A percentile compares a stretch with the other conserved stretches of the same genome.
Conservation (phyloP, 2,329 filamentous ascomycete genomes). For the Amauroascus verrucosus region DNA sequence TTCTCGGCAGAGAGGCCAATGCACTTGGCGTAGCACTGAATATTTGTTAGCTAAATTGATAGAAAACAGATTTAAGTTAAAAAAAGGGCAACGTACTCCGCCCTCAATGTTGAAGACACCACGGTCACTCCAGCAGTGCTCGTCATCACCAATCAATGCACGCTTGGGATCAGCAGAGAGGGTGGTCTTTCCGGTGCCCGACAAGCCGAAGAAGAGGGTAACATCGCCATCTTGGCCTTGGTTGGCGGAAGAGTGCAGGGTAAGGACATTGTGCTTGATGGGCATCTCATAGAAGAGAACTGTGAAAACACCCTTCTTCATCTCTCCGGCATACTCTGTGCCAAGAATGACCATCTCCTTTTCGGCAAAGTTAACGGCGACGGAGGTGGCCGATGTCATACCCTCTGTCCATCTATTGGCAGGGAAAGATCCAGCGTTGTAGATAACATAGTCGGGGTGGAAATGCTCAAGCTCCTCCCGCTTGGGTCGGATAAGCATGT, state of each 20-base stretch:
- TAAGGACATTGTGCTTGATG: constrained; percentile 97
- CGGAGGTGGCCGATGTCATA: constrained; percentile 97
- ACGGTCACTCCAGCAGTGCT: constrained; percentile 97
- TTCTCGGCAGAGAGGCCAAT: constrained; percentile 96
- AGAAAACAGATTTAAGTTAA: too few relatives aligned
- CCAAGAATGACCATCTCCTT: constrained; percentile 99
- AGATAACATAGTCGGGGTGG: constrained; percentile 99
- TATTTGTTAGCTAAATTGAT: constrained; percentile 14
- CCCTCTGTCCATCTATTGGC: constrained; percentile 96
- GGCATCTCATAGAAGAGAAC: constrained; percentile 99
- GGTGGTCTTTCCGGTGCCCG: constrained; percentile 97
- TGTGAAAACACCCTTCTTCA: constrained; percentile 98
- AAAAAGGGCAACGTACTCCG: constrained; percentile 42
- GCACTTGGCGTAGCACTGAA: constrained; percentile 87
- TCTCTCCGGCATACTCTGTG: constrained; percentile 95
- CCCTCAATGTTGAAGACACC: constrained; percentile 99
- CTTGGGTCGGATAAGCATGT: constrained; percentile 96
- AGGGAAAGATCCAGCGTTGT: constrained; percentile 97
- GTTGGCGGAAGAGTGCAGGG: constrained; percentile 96
- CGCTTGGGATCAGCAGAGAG: constrained; percentile 95
- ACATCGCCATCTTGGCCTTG: constrained; percentile 91
- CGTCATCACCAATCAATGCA: constrained; percentile 91
- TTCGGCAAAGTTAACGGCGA: constrained; percentile 96
- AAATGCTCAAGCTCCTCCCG: constrained; percentile 91
- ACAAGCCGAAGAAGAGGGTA: constrained; percentile 98